Conservation (phyloP, 2,329 filamentous ascomycete genomes). For the Pseudonectria foliicola region DNA sequence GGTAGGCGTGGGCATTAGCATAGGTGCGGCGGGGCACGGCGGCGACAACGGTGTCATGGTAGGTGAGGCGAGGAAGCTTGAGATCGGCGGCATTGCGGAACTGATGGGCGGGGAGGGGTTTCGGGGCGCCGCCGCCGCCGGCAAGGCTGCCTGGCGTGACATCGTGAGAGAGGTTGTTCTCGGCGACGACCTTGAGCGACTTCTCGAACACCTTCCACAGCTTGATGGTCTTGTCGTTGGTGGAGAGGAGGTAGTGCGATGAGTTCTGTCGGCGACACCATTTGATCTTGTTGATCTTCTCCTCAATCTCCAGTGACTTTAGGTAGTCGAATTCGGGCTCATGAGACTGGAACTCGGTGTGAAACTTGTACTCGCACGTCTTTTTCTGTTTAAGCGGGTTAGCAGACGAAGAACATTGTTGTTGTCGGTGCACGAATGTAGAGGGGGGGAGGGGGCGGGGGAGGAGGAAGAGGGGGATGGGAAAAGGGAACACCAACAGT, state of each 20-base stretch:
- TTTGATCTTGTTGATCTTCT: conserved; percentile 99
- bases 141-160: conserved; percentile 68
- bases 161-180: conserved; percentile 97
- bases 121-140: conserved; percentile 70
- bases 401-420: conserved; percentile 4
- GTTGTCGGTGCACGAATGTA: not conserved
- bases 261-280: conserved; percentile 98
- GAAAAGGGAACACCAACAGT: conserved; percentile 54
- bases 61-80: conserved; percentile 91
- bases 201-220: conserved; percentile 99
- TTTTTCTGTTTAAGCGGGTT: conserved; percentile 65
- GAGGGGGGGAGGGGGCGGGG: conserved; percentile 23
- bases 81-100: conserved; percentile 79
- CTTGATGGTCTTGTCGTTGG: conserved; percentile 99
- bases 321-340: conserved; percentile 99
- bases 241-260: conserved; percentile 95
- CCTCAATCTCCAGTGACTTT: conserved; percentile 98
- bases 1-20: conserved; percentile 96
- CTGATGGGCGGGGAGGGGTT: conserved; percentile 58
- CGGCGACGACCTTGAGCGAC: conserved; percentile 95
- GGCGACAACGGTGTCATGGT: conserved; percentile 96
- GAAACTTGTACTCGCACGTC: conserved; percentile 99
- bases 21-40: conserved; percentile 94
- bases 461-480: not conserved
- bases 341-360: conserved; percentile 99